Evolutionary conservation across 225 moss, liverwort and hornwort genomes (phyloP), one percentile per base, ranked within the genome.

Genomic region (Ulota crispa): DNA sequence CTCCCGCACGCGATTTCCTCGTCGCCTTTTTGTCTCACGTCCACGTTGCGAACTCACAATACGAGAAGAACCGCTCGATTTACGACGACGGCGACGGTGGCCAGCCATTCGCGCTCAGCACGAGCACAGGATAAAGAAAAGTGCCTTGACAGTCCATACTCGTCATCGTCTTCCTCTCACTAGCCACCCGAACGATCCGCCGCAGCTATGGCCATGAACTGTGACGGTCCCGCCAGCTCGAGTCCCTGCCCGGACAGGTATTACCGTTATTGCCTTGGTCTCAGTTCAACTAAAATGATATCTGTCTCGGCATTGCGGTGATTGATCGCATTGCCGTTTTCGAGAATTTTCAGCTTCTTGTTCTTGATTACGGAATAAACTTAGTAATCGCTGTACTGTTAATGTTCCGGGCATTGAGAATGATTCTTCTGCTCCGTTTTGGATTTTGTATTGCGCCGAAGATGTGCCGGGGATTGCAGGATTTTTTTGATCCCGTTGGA

Each of bases 191-290:
- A 31, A 45, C 63, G 72, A 72, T 75, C 42, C 57, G 68, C 66
- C 42, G 47, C 76, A 68, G 68, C 34, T 61, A 76, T 62, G 76
- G 37, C 27, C 61, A 76, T 61, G 69, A 28, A 9, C 26, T 64
- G 61, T 20, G 62, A 71, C 31, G 70, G 50, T 50, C n/a, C 81
- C 36, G 63, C 18, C 1, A 37, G 8, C 28, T 42, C 43, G 6
- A 20, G 24, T 8, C 9, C 43, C 26, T 47, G 50, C 61, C 68
- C 76, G 2, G 37, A 62, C 37, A 82, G 76, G 82, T 82, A 26
- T 3, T 32, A 16, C 2, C 6, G 8, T 26, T 23, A 24, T 3
- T 43, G 18, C 2, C 31, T 41, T 20, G 56, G n/a, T 56, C 34
- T 66, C 54, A 65, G 55, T 7, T 55, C 54, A 73, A 30, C 0